Conservation (phyloP, 192 early-diverging fungal genomes). For the Mortierella hygrophila region DNA sequence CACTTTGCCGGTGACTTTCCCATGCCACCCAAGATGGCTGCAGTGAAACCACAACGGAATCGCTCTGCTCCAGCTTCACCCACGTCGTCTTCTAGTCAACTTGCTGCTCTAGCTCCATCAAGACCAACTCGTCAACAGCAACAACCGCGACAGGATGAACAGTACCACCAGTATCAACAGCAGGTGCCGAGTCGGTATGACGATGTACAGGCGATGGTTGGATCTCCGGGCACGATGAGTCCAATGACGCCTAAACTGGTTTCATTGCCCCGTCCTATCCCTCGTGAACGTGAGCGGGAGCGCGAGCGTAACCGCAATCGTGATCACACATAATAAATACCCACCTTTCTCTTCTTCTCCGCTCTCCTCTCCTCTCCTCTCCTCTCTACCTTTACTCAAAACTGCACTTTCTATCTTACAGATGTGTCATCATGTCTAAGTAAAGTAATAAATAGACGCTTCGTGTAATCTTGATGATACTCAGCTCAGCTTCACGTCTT, state of each 20-base stretch:
- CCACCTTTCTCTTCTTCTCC: neutral
- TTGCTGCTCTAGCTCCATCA: neutral
- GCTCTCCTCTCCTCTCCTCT: too few species aligned
- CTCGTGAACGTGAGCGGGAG: conserved; percentile 12
- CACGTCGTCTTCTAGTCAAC: neutral
- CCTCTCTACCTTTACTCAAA: neutral
- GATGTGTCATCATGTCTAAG: neutral
- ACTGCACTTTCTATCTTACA: neutral
- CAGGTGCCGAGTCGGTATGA: neutral
- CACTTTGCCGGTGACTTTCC: conserved; percentile 19
- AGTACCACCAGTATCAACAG: conserved; percentile 16
- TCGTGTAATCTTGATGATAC: too few species aligned
- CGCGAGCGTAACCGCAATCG: neutral
- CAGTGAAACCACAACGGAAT: neutral
- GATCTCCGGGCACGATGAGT: conserved; percentile 1
- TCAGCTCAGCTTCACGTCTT: too few species aligned
- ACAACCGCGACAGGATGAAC: conserved; percentile 18
- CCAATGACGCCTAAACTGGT: conserved; percentile 26
- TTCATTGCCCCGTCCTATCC: conserved; percentile 30
- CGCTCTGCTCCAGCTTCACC: neutral
- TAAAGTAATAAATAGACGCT: too few species aligned
- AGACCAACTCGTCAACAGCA: neutral
- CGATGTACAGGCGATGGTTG: neutral
- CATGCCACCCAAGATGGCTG: conserved; percentile 5
- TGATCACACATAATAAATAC: neutral